Base-by-base conservation (phyloP, 306 rosid genomes). In the Adenanthera pavonina region DNA sequence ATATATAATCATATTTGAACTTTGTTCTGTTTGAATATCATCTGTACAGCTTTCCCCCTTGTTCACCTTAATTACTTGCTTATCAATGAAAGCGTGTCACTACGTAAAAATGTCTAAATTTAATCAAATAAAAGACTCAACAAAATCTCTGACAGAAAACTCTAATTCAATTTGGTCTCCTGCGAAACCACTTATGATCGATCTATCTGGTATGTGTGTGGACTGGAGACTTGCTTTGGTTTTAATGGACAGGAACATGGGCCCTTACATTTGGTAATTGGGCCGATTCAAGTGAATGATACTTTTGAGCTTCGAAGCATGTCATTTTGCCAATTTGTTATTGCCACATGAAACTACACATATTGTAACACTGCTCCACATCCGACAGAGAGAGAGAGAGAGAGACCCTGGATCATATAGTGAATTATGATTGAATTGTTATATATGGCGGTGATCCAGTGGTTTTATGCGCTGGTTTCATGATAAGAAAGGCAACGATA, bases 401-500 rank as follows among this genome's bases (percentile, higher is more conserved):
- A 33, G 82, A 25, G 30, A 25, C 30, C 30, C 30, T 34, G 73
- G 41, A 78, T 61, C 16, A 71, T 80, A 54, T 81, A 51, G 38
- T 41, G 19, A 15, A 20, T 40, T 30, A 10, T 41, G 73, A 68
- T 68, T 68, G 15, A 25, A 25, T 25, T 52, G 48, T 25, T 25
- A 25, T 25, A 25, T 25, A 38, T 75, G 71, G 8, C 44, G 60
- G 43, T 70, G 47, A 10, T 14, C 43, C 72, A 2, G 68, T 56
- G 80, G 66, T 80, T 76, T 43, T 44, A 73, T 85, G 85, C 14
- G 81, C 81, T 85, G 83, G 85, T 73, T 74, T 17, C 86, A 75
- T 75, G 76, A 75, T 86, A 49, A 68, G 9, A 16, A 68, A n/a
- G 53, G 52, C 73, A 68, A 9, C 6, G 10, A 68, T 68, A 40